phyloP scores from a whole-genome alignment of 1,284 basidiomycete species.

The Pholiota adiposa region DNA sequence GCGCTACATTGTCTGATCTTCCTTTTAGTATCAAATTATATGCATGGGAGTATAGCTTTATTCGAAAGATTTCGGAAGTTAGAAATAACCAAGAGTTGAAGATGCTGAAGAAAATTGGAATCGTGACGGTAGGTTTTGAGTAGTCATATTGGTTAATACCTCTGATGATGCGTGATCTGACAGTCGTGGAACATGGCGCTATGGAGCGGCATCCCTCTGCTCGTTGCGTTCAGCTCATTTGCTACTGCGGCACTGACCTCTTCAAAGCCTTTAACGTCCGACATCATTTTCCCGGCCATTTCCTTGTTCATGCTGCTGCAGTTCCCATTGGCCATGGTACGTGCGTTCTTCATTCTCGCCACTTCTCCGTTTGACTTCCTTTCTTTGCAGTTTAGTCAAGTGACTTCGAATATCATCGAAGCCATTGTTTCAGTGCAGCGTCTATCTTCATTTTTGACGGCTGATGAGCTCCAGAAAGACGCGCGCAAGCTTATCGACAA shows the following conservation, averaged over 20 bases:
- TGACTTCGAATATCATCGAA: slow-evolving; percentile 81
- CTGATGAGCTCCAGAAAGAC: slow-evolving; percentile 82
- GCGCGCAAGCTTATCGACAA: slow-evolving; percentile 61
- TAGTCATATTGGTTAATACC: background rate
- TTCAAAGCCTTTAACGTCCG: slow-evolving; percentile 79
- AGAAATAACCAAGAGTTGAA: slow-evolving; percentile 87
- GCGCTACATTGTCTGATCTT: background rate
- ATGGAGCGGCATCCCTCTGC: slow-evolving; percentile 71
- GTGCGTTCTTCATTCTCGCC: slow-evolving; percentile 6
- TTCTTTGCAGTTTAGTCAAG: slow-evolving; percentile 58
- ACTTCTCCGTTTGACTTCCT: background rate
- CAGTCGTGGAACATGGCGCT: slow-evolving; percentile 64
- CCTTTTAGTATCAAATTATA: slow-evolving; percentile 74
- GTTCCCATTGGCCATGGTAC: slow-evolving; percentile 87
- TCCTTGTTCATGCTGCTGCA: slow-evolving; percentile 90
- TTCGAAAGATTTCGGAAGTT: slow-evolving; percentile 72
- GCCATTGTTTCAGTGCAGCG: slow-evolving; percentile 87
- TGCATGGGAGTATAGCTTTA: slow-evolving; percentile 90
- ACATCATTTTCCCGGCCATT: slow-evolving; percentile 94
- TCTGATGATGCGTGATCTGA: background rate
- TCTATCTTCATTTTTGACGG: slow-evolving; percentile 76
- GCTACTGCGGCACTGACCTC: slow-evolving; percentile 78
- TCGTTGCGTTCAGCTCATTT: slow-evolving; percentile 91
- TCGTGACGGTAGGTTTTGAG: slow-evolving; percentile 56
- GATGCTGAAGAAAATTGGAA: slow-evolving; percentile 82